phyloP scores from a whole-genome alignment of 1,284 basidiomycete genomes.

The Trichosporon faecale region DNA sequence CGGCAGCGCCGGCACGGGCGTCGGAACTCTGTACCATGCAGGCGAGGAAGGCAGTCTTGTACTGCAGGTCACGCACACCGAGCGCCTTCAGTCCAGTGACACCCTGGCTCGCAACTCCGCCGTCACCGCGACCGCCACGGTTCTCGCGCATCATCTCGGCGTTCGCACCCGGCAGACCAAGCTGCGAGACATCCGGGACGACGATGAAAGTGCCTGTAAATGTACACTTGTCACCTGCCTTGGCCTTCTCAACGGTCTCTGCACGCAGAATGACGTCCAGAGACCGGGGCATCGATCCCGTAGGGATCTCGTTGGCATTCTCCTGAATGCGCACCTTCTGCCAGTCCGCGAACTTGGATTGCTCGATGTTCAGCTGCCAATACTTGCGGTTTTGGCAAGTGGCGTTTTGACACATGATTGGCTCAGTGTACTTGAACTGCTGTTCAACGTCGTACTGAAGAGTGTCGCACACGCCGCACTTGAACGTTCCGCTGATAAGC shows the following conservation, averaged over 20 bases:
- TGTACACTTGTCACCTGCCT: constrained; percentile 97
- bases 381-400: constrained; percentile 84
- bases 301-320: constrained; percentile 97
- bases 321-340: constrained; percentile 99
- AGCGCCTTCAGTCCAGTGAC: constrained; percentile 92
- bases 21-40: constrained; percentile 95
- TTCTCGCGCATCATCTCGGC: constrained; percentile 88
- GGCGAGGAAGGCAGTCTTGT: constrained; percentile 97
- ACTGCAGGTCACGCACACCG: constrained; percentile 92
- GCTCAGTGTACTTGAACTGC: constrained; percentile 99
- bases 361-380: constrained; percentile 95
- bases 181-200: constrained; percentile 94
- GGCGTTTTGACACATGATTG: constrained; percentile 86
- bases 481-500: constrained; percentile 87
- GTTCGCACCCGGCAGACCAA: constrained; percentile 92
- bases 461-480: constrained; percentile 82
- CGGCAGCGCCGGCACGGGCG: constrained; percentile 69
- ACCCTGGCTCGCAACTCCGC: constrained; percentile 74
- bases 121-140: constrained; percentile 63
- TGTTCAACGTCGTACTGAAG: constrained; percentile 94
- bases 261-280: constrained; percentile 93
- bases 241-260: constrained; percentile 94
- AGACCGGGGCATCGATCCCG: constrained; percentile 92
- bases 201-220: constrained; percentile 99
- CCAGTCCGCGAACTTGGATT: constrained; percentile 97